Evolutionary conservation across 2,329 filamentous ascomycete genomes (phyloP), one percentile per base, ranked within the genome.

Genomic region (Penicillium rolfsii): DNA sequence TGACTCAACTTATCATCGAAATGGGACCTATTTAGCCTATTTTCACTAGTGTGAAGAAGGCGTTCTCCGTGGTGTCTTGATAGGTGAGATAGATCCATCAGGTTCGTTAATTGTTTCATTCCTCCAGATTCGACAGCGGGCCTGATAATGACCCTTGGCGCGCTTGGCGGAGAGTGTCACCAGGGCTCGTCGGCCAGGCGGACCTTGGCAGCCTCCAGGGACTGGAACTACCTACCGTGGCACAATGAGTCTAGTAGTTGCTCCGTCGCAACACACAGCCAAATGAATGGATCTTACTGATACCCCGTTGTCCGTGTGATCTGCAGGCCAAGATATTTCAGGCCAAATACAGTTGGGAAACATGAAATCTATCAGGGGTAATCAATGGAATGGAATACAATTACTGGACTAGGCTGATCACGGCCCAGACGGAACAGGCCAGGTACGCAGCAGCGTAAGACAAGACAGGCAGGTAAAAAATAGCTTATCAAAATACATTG

Each of bases 401-500:
- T 50, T 50, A 50, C 46, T 50, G 46, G 30, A 46, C 45, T 16
- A 48, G 16, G 26, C 45, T 35, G 48, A 38, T 12, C 45, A 30
- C 50, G 24, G 24, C 19, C 50, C n/a, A 24, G 50, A 53, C 12
- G 12, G 19, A 38, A 33, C 12, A n/a, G 50, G 36, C 30, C 16
- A 36, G 8, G 9, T 22, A 22, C 19, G 19, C 19, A 22, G 19
- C 19, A 22, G 19, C 19, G 19, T 22, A 22, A 22, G 19, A 22
- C n/a, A 6, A 40, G n/a, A 52, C n/a, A 1, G 16, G 30, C 30
- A 33, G 30, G 19, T 22, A 11, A 35, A n/a, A 36, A 26, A 50
- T 52, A 40, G 56, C 56, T 58, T 67, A 69, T 65, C 60, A 62
- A 68, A 68, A 70, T 71, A 70, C 69, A 72, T 67, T 60, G 59